Evolutionary conservation across 805 yeast species (phyloP).

Genomic region (Saturnispora saitoi): DNA sequence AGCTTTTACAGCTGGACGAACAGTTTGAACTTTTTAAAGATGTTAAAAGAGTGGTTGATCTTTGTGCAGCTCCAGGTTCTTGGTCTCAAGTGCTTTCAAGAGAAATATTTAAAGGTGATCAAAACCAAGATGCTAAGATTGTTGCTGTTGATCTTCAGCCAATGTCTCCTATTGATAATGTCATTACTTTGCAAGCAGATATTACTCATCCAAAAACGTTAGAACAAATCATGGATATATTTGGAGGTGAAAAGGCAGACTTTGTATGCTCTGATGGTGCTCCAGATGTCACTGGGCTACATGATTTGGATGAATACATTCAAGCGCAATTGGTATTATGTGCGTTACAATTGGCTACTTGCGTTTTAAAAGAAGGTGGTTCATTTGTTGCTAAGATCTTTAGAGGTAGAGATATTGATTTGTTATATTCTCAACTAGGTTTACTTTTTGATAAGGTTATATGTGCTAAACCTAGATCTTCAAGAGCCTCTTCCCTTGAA

Average conservation of each 20-base stretch:
- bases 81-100: conserved; percentile 94
- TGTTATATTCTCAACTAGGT: conserved; percentile 87
- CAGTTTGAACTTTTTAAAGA: conserved; percentile 75
- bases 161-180: conserved; percentile 92
- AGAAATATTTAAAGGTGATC: conserved; percentile 39
- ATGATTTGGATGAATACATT: conserved; percentile 92
- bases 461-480: conserved; percentile 94
- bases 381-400: conserved; percentile 93
- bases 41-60: conserved; percentile 79
- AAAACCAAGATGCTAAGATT: conserved; percentile 40
- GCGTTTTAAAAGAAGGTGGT: conserved; percentile 83
- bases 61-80: conserved; percentile 98
- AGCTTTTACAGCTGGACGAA: conserved; percentile 81
- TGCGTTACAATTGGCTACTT: conserved; percentile 86
- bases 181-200: conserved; percentile 87
- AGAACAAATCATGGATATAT: conserved; percentile 61
- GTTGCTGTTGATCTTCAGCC: conserved; percentile 97
- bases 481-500: conserved; percentile 90
- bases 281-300: conserved; percentile 96
- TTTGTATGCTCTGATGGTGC: conserved; percentile 97
- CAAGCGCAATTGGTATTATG: conserved; percentile 91
- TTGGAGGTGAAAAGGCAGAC: conserved; percentile 91
- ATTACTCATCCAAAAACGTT: conserved; percentile 93
- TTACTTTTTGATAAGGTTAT: conserved; percentile 76
- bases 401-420: conserved; percentile 91